Conservation (phyloP, 768 basidiomycete genomes). For the Boletellus ananiceps region DNA sequence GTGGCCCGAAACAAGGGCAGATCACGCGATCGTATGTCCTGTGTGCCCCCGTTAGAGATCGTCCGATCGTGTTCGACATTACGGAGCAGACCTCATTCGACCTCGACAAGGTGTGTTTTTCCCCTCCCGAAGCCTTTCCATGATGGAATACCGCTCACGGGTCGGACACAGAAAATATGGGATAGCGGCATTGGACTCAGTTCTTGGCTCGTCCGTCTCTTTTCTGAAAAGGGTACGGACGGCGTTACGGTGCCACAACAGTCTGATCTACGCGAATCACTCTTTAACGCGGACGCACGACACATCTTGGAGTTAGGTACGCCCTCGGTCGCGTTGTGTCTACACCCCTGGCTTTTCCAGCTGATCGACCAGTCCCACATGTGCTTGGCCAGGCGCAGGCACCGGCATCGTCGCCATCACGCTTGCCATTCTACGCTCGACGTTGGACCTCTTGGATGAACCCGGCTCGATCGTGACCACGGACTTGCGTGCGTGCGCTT, state of each 20-base stretch:
- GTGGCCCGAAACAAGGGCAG: slow-evolving; percentile 56
- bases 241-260: background rate
- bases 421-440: slow-evolving; percentile 53
- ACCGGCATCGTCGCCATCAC: slow-evolving; percentile 77
- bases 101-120: slow-evolving; percentile 73
- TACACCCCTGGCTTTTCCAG: background rate
- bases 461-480: slow-evolving; percentile 51
- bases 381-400: slow-evolving; percentile 59
- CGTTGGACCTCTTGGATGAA: slow-evolving; percentile 14
- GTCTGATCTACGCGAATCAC: slow-evolving; percentile 26
- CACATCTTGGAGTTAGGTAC: slow-evolving; percentile 69
- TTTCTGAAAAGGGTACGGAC: slow-evolving; percentile 11
- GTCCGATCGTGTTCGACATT: slow-evolving; percentile 40
- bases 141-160: slow-evolving; percentile 10
- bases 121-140: too few species aligned
- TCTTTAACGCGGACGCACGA: slow-evolving; percentile 39
- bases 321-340: slow-evolving; percentile 1
- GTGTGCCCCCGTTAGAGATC: background rate
- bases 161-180: slow-evolving; percentile 79
- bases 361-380: background rate
- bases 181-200: slow-evolving; percentile 87
- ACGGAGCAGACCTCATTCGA: slow-evolving; percentile 86
- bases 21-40: slow-evolving; percentile 38
- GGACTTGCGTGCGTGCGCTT: slow-evolving; percentile 60
- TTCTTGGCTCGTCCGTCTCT: slow-evolving; percentile 60